phyloP scores from a whole-genome alignment of 2,329 filamentous ascomycete species.

The Monosporascus sp. region DNA sequence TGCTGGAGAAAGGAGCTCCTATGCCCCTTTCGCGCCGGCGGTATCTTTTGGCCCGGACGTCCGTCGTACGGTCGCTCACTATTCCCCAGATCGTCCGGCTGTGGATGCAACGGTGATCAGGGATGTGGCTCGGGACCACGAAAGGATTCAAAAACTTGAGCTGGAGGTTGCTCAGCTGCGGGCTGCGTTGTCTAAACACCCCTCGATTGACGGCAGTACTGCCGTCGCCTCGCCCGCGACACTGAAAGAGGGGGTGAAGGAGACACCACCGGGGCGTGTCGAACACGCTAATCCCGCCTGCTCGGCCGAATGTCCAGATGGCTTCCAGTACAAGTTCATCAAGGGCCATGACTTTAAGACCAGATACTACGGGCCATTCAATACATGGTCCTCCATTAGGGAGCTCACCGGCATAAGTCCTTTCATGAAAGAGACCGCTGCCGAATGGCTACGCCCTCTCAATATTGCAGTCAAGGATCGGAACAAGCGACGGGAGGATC shows the following conservation, averaged over 20 bases:
- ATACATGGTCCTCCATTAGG: conserved; percentile 55
- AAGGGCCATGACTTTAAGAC: conserved; percentile 55
- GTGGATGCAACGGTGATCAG: conserved; percentile 29
- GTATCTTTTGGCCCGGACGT: conserved; percentile 32
- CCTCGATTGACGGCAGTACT: conserved; percentile 47
- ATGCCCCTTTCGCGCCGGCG: conserved; percentile 40
- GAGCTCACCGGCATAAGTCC: conserved; percentile 50
- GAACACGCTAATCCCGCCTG: conserved; percentile 27
- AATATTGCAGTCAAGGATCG: conserved; percentile 53
- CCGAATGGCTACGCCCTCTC: conserved; percentile 56
- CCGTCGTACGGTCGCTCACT: conserved; percentile 15
- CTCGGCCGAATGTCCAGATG: conserved; percentile 26
- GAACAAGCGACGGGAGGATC: conserved; percentile 46
- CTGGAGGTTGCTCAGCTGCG: conserved; percentile 55
- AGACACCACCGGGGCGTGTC: conserved; percentile 32
- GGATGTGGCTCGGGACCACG: conserved; percentile 44
- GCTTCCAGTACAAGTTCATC: conserved; percentile 49
- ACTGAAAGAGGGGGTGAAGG: conserved; percentile 37
- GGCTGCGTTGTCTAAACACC: conserved; percentile 42
- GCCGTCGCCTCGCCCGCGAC: conserved; percentile 41
- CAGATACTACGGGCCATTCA: conserved; percentile 56
- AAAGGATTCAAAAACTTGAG: conserved; percentile 55
- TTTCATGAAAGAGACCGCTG: conserved; percentile 59
- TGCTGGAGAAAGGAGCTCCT: conserved; percentile 41
- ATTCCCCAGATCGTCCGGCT: conserved; percentile 32